phyloP scores from a whole-genome alignment of 441 rosid species.

The Biscutella laevigata region DNA sequence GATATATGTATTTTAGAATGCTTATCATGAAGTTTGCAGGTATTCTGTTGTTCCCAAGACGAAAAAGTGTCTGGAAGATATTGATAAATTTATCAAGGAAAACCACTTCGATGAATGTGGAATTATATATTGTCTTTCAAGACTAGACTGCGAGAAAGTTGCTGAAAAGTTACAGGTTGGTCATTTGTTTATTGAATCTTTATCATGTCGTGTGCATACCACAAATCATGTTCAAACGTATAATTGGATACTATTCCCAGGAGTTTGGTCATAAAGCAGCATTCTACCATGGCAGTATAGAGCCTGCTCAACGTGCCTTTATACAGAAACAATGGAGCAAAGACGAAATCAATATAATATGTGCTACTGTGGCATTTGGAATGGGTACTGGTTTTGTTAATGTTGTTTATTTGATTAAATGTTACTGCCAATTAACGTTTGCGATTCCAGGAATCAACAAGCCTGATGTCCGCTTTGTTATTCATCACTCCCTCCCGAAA shows the following conservation, averaged over 20 bases:
- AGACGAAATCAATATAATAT: constrained; percentile 90
- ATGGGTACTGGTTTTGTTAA: constrained; percentile 58
- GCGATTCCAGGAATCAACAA: constrained; percentile 75
- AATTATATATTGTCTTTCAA: constrained; percentile 91
- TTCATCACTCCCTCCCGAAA: constrained; percentile 95
- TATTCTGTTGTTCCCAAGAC: constrained; percentile 77
- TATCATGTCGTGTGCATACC: background rate
- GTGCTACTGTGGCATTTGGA: constrained; percentile 98
- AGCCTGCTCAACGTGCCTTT: constrained; percentile 57
- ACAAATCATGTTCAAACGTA: constrained; percentile 3
- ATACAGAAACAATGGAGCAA: constrained; percentile 98
- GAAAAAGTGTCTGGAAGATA: constrained; percentile 82
- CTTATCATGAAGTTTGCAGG: constrained; percentile 46
- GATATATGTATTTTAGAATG: constrained; percentile 17
- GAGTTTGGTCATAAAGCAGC: constrained; percentile 90
- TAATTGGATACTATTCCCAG: constrained; percentile 33
- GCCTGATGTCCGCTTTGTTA: constrained; percentile 94
- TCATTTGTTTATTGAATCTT: constrained; percentile 15
- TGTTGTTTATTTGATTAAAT: constrained; percentile 17
- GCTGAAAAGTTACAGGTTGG: constrained; percentile 77
- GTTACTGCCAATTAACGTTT: constrained; percentile 17
- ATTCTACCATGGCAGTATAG: constrained; percentile 95
- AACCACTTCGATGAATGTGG: constrained; percentile 93
- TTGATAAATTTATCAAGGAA: constrained; percentile 74
- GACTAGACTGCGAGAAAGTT: constrained; percentile 95